These are phyloP conservation scores for Schwanniomyces pseudopolymorphus DNA, from an alignment of 805 yeast species.

Conservation along the genomic window DNA sequence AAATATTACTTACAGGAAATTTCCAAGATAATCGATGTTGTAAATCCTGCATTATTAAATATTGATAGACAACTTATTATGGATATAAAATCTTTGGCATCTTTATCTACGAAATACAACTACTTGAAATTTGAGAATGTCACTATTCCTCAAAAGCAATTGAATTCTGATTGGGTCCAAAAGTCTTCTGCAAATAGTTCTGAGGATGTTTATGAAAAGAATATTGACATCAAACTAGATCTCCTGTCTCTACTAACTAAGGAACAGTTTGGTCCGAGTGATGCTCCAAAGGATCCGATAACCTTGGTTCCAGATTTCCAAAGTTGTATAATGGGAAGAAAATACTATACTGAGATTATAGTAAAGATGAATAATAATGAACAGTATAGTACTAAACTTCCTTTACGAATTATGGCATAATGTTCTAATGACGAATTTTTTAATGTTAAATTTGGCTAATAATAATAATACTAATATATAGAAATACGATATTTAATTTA, in stretches of 20 bases:
- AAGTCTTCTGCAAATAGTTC: conserved; percentile 2
- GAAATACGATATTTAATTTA: no score
- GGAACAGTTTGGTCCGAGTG: conserved; percentile 6
- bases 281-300: conserved; percentile 18
- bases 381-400: conserved; percentile 24
- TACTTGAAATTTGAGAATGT: conserved; percentile 21
- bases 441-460: no score
- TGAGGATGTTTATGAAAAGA: conserved; percentile 7
- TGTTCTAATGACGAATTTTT: background rate
- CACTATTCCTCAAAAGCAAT: conserved; percentile 16
- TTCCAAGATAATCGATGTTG: conserved; percentile 12
- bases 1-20: conserved; percentile 18
- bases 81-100: conserved; percentile 28
- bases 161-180: background rate
- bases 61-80: conserved; percentile 29
- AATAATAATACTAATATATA: no score
- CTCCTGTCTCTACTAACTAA: conserved; percentile 18
- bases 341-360: conserved; percentile 28
- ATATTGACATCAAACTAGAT: conserved; percentile 14
- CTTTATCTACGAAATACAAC: conserved; percentile 23
- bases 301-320: conserved; percentile 40
- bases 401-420: conserved; percentile 9
- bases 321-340: conserved; percentile 29
- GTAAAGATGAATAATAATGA: conserved; percentile 21
- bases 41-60: conserved; percentile 26